Conservation (phyloP, 2,329 filamentous ascomycete species). For the Cyclaneusma minus region DNA sequence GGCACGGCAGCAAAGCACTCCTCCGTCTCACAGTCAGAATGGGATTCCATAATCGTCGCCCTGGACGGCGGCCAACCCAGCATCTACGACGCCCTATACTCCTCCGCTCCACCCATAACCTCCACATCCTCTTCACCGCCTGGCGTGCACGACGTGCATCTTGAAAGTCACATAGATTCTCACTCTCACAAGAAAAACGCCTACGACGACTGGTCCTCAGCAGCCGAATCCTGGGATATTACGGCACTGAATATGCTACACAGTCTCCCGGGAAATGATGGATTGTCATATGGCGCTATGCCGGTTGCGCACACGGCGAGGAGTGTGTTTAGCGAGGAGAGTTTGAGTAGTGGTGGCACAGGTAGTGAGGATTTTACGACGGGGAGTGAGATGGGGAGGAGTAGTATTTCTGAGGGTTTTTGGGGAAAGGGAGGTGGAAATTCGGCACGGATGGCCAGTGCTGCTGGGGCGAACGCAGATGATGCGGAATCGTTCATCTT, state of each 20-base stretch:
- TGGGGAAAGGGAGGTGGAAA: constrained; percentile 1
- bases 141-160: neutral
- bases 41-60: constrained; percentile 67
- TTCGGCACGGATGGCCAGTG: too few species aligned
- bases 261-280: too few species aligned
- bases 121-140: constrained; percentile 17
- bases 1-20: constrained; percentile 23
- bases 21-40: constrained; percentile 50
- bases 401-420: constrained; percentile 3
- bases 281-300: constrained; percentile 15
- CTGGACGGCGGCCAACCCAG: constrained; percentile 70
- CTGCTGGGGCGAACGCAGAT: constrained; percentile 12
- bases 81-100: constrained; percentile 74
- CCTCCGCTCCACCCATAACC: constrained; percentile 37
- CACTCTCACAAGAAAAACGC: neutral
- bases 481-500: neutral
- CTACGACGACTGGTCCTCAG: constrained; percentile 33
- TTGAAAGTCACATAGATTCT: neutral
- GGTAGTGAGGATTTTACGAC: neutral
- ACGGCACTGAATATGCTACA: constrained; percentile 23
- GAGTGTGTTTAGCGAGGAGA: constrained; percentile 44
- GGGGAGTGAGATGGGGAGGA: constrained; percentile 6
- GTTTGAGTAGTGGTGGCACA: constrained; percentile 31
- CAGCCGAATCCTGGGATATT: constrained; percentile 35
- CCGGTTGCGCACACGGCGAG: constrained; percentile 21